phyloP scores from a whole-genome alignment of 2,329 filamentous ascomycete species.

The Ceratocystis ficicola region DNA sequence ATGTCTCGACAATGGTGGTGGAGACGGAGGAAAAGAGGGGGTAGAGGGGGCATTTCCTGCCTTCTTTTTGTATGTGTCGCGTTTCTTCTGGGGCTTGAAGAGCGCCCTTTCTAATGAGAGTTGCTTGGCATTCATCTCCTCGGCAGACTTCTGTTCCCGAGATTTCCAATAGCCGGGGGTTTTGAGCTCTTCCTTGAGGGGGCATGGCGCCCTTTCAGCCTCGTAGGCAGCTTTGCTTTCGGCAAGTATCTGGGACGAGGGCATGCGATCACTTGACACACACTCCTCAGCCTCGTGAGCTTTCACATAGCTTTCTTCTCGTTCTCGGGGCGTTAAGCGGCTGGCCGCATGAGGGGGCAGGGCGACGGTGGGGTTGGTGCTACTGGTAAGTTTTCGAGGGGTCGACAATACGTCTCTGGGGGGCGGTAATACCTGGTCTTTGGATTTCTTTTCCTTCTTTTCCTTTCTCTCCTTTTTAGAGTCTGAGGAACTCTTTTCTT shows the following conservation, averaged over 20 bases:
- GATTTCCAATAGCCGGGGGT: background rate
- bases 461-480: conserved; percentile 21
- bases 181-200: background rate
- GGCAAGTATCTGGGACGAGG: background rate
- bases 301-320: background rate
- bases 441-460: conserved; percentile 20
- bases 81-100: background rate
- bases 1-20: background rate
- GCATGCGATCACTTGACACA: conserved; percentile 4
- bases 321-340: background rate
- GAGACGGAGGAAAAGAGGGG: background rate
- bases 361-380: background rate
- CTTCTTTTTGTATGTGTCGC: background rate
- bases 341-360: background rate
- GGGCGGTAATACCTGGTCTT: conserved; percentile 19
- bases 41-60: background rate
- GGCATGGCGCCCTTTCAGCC: background rate
- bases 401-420: background rate
- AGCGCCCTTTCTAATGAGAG: background rate
- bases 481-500: conserved; percentile 17
- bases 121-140: background rate
- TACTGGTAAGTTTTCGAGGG: background rate
- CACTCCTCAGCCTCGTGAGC: background rate
- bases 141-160: conserved; percentile 1
- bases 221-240: background rate